Base-by-base conservation (phyloP, 2,329 filamentous ascomycete genomes). In the Aspergillus sp. region DNA sequence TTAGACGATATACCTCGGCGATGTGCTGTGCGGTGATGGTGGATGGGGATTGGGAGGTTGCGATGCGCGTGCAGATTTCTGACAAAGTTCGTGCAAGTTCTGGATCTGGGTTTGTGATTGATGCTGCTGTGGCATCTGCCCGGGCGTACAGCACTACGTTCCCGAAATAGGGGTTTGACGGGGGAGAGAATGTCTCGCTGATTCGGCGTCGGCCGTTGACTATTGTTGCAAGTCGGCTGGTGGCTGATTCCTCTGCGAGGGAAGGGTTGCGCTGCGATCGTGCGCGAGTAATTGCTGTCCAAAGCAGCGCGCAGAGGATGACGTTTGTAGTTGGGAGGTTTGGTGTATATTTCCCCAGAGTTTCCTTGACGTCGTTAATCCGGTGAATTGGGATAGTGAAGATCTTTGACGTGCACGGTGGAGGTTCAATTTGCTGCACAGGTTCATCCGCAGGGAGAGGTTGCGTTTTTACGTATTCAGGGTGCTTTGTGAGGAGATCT, bases 241-340 rank as follows among this genome's bases (percentile, higher is more conserved):
- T 42, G n/a, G 9, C 1, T 11, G 39, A 17, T 3, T 22, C 22
- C 26, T 11, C 26, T 11, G 9, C 1, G 9, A 42, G 17, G 0
- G 39, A 42, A 26, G 41, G 18, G 12, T 44, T 48, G 24, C 34
- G 36, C 5, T 38, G 48, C 1, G 32, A 24, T 43, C 58, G 53
- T 3, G 47, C 45, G 3, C 58, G 58, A 3, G 60, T 62, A 32
- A 62, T 44, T 24, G 55, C 45, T 20, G 55, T 56, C 60, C 58
- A 60, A 47, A 60, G 41, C 5, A 62, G 60, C 8, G 60, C 55
- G 42, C 47, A 47, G 5, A 60, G n/a, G 15, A 62, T 6, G 5
- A 50, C 42, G 18, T 62, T 58, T 36, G 55, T 60, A 2, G 49
- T 53, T 11, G 24, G 55, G 20, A 39, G 4, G 5, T 20, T 30